phyloP scores from a whole-genome alignment of 129 eudicot genomes.

The Kitagawia praeruptora region DNA sequence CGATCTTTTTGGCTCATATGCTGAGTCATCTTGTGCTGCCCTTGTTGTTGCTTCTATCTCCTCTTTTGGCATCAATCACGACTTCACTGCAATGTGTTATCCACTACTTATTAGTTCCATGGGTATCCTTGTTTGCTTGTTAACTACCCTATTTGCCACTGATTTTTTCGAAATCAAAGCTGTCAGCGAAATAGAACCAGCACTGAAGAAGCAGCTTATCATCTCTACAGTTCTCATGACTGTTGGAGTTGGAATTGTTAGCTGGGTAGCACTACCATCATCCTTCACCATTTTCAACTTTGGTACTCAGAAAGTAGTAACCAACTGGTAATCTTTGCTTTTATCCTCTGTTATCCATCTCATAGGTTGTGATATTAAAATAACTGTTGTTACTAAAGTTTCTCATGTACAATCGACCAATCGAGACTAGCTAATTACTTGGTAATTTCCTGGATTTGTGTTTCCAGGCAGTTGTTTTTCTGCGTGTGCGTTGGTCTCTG shows the following conservation, averaged over 20 bases:
- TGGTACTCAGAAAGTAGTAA: slow-evolving; percentile 58
- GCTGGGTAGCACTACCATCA: slow-evolving; percentile 49
- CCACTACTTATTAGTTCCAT: slow-evolving; percentile 64
- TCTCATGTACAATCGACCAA: neutral
- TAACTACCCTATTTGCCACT: slow-evolving; percentile 66
- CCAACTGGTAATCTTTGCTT: slow-evolving; percentile 39
- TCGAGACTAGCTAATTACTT: neutral
- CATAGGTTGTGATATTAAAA: neutral
- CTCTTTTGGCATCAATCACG: slow-evolving; percentile 62
- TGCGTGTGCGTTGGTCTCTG: slow-evolving; percentile 71
- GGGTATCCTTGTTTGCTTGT: slow-evolving; percentile 63
- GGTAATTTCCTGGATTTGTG: neutral
- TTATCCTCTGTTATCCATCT: neutral
- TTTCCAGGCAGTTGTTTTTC: slow-evolving; percentile 55
- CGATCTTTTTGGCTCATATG: slow-evolving; percentile 71
- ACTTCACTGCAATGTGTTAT: slow-evolving; percentile 58
- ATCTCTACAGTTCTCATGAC: slow-evolving; percentile 69
- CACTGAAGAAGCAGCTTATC: slow-evolving; percentile 61
- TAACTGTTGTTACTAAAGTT: neutral
- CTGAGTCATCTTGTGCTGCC: slow-evolving; percentile 77
- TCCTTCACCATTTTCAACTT: slow-evolving; percentile 68
- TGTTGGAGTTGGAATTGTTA: slow-evolving; percentile 47
- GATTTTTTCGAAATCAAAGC: slow-evolving; percentile 58
- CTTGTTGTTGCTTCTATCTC: slow-evolving; percentile 74
- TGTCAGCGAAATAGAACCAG: slow-evolving; percentile 67